Evolutionary conservation across 495 filamentous ascomycete species (phyloP), one percentile per base, ranked within the genome.

Genomic region (Daldinia concentrica): DNA sequence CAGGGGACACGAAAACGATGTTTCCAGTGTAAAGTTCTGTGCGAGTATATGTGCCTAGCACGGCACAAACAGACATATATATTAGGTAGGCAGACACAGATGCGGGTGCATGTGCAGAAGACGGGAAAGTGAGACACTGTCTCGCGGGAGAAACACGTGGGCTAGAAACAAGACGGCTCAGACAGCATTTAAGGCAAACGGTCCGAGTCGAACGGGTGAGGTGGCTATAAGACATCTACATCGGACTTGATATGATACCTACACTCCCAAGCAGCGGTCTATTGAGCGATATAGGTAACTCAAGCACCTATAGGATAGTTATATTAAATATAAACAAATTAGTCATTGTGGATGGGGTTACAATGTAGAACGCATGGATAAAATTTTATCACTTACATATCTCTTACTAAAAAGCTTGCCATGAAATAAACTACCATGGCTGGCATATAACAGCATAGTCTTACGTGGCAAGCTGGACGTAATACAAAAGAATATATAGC

Each of bases 121-220:
- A 29, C 22, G 62, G 54, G 62, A 36, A 65, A 50, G 55, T 59
- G 22, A 58, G 63, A 59, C 55, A 8, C 1, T 61, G 37, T 57
- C 62, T 64, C n/a, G 51, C 24, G 51, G 41, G 24, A 9, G 19
- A 56, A 27, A 24, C 62, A 64, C 62, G 62, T 64, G 62, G 62
- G 17, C 36, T 24, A 64, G 51, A 39, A 24, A 51, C 29, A 45
- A 14, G 26, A 30, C 50, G 50, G 27, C 27, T 12, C 7, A n/a
- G 26, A 30, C 12, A n/a, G 50, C 12, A 30, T 30, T 8, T 48
- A 11, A 15, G 19, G 9, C 17, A 11, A 11, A 15, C 50, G 50
- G 24, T n/a, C 26, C 4, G 50, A 8, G 50, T 30, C 12, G 50
- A 26, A 54, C 50, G 15, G 24, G 50, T n/a, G 27, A 54, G 26